Conservation (phyloP, 2,329 filamentous ascomycete genomes). For the Epichloe elymi region DNA sequence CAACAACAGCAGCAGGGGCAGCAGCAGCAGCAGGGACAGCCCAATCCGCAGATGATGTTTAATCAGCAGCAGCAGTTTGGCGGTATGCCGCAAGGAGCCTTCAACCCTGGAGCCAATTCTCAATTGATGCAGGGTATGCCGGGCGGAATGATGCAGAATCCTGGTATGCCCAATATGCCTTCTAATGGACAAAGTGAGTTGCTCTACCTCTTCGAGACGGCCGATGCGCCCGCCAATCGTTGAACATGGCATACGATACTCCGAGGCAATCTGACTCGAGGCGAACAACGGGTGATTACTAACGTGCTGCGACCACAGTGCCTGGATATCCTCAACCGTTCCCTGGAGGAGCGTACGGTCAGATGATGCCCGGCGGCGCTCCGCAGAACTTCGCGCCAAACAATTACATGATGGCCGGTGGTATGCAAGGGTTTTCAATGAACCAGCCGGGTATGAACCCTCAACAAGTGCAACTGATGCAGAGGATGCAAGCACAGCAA, state of each 20-base stretch:
- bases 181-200: conserved; percentile 47
- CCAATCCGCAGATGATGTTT: conserved; percentile 44
- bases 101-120: conserved; percentile 36
- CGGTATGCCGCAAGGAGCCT: conserved; percentile 38
- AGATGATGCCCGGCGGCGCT: conserved; percentile 34
- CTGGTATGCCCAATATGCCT: conserved; percentile 45
- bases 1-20: conserved; percentile 31
- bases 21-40: conserved; percentile 23
- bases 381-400: conserved; percentile 37
- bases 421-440: conserved; percentile 44
- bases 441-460: conserved; percentile 36
- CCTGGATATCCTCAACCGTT: conserved; percentile 47
- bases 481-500: conserved; percentile 26
- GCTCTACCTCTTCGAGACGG: not conserved
- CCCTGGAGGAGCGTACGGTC: conserved; percentile 42
- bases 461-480: conserved; percentile 31
- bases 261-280: too few relatives aligned
- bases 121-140: conserved; percentile 43
- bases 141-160: conserved; percentile 51
- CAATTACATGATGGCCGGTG: conserved; percentile 37
- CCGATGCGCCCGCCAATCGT: not conserved
- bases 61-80: conserved; percentile 42
- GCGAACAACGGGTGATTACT: not conserved
- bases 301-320: conserved; percentile 25
- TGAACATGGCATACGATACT: not conserved